These are phyloP conservation scores for Suillus ampliporus DNA, from an alignment of 768 basidiomycete genomes.

Conservation along the genomic window DNA sequence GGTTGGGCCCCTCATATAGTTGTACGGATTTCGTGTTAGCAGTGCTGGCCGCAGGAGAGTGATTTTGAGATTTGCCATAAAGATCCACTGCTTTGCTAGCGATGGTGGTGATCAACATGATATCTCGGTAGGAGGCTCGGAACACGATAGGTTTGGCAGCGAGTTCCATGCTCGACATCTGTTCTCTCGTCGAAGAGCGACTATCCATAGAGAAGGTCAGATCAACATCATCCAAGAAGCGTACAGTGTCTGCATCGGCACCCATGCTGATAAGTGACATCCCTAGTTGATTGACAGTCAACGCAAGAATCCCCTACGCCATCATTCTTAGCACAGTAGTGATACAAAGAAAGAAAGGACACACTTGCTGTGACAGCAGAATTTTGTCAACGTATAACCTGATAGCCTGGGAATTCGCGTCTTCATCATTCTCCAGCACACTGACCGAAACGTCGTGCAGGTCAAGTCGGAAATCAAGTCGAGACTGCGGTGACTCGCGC, in stretches of 20 bases:
- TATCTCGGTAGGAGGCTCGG: conserved; percentile 94
- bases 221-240: conserved; percentile 93
- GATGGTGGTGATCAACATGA: conserved; percentile 85
- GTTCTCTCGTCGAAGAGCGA: conserved; percentile 69
- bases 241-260: conserved; percentile 76
- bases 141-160: conserved; percentile 83
- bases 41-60: conserved; percentile 9
- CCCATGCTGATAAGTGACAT: conserved; percentile 97
- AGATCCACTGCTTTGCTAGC: conserved; percentile 86
- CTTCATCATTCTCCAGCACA: conserved; percentile 84
- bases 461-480: conserved; percentile 77
- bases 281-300: conserved; percentile 81
- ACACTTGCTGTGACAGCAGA: conserved; percentile 88
- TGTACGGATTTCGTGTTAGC: not conserved
- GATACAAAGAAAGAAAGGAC: conserved; percentile 19
- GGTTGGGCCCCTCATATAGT: not conserved
- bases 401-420: conserved; percentile 84
- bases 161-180: conserved; percentile 86
- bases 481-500: conserved; percentile 14
- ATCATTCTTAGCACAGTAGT: conserved; percentile 16
- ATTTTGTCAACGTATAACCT: conserved; percentile 83
- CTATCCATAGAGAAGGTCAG: conserved; percentile 87
- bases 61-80: conserved; percentile 54
- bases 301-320: conserved; percentile 75
- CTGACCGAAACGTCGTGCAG: conserved; percentile 89